A percentile compares a stretch with the other conserved stretches of the same genome.
Conservation (phyloP, 108 stramenopile species). For the Fistulifera pelliculosa region DNA sequence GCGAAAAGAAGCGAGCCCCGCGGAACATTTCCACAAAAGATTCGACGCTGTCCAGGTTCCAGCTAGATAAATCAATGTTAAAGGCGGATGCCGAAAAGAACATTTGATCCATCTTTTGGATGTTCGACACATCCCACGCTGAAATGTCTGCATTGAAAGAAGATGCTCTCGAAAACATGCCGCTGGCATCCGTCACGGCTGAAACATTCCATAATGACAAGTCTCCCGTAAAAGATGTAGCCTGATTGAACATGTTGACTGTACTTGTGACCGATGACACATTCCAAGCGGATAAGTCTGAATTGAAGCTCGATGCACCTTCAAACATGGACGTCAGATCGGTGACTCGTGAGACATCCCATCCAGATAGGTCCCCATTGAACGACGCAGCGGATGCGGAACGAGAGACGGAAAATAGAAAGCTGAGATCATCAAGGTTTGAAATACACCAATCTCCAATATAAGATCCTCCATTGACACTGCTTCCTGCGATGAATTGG, state of each 20-base stretch:
- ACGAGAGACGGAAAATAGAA: constrained; percentile 1
- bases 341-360: constrained; percentile 6
- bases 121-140: constrained; percentile 18
- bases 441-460: too few species aligned
- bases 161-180: constrained; percentile 3
- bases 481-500: too few species aligned
- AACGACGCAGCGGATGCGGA: constrained; percentile 22
- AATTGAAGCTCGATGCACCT: neutral
- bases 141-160: constrained; percentile 16
- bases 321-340: constrained; percentile 6
- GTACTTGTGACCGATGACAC: constrained; percentile 8
- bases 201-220: constrained; percentile 7
- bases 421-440: too few species aligned
- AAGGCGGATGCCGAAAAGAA: constrained; percentile 5
- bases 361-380: constrained; percentile 10
- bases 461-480: too few species aligned
- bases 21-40: constrained; percentile 19
- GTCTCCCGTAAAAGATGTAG: constrained; percentile 19
- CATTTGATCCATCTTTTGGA: constrained; percentile 13
- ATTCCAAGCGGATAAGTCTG: neutral
- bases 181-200: neutral
- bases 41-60: constrained; percentile 7
- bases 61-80: constrained; percentile 7
- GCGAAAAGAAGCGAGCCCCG: constrained; percentile 9
- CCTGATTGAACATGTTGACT: constrained; percentile 10